Evolutionary conservation across 164 flowering plant species (phyloP).

Genomic region (Berberis thunbergii): DNA sequence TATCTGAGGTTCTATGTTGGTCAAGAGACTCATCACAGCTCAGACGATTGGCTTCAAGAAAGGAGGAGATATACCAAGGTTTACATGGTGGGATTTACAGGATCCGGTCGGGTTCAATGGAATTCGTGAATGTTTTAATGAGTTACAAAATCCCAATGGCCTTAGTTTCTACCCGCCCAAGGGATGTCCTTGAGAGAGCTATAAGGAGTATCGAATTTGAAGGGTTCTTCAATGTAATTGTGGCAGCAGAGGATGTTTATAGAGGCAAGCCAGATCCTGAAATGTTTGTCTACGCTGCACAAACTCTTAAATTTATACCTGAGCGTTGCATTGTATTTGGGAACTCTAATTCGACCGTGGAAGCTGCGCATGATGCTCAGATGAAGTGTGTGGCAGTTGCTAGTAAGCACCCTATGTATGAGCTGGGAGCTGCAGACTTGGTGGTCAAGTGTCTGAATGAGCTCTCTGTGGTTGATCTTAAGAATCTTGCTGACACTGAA

Average conservation of each 20-base stretch:
- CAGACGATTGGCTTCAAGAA: slow-evolving; percentile 63
- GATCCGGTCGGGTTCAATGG: slow-evolving; percentile 64
- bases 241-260: slow-evolving; percentile 84
- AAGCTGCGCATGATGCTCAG: slow-evolving; percentile 90
- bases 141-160: slow-evolving; percentile 90
- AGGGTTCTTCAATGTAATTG: slow-evolving; percentile 60
- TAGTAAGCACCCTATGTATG: slow-evolving; percentile 88
- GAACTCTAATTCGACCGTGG: slow-evolving; percentile 80
- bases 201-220: slow-evolving; percentile 55
- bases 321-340: slow-evolving; percentile 96
- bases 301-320: slow-evolving; percentile 69
- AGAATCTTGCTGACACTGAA: slow-evolving; percentile 81
- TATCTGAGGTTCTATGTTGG: slow-evolving; percentile 95
- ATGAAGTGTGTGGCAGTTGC: slow-evolving; percentile 99
- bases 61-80: slow-evolving; percentile 74
- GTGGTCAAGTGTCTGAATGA: slow-evolving; percentile 78
- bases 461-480: slow-evolving; percentile 83
- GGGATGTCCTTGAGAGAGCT: slow-evolving; percentile 54
- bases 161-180: slow-evolving; percentile 79
- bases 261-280: slow-evolving; percentile 99
- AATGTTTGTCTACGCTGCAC: slow-evolving; percentile 90
- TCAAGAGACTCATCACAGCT: slow-evolving; percentile 68
- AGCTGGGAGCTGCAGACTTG: slow-evolving; percentile 92
- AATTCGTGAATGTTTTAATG: slow-evolving; percentile 67
- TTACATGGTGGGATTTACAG: slow-evolving; percentile 71